Percentiles rank a stretch among this genome's conserved stretches.
Conservation (phyloP, 805 yeast species). For the Cyberlindnera xishuangbannaensis region DNA sequence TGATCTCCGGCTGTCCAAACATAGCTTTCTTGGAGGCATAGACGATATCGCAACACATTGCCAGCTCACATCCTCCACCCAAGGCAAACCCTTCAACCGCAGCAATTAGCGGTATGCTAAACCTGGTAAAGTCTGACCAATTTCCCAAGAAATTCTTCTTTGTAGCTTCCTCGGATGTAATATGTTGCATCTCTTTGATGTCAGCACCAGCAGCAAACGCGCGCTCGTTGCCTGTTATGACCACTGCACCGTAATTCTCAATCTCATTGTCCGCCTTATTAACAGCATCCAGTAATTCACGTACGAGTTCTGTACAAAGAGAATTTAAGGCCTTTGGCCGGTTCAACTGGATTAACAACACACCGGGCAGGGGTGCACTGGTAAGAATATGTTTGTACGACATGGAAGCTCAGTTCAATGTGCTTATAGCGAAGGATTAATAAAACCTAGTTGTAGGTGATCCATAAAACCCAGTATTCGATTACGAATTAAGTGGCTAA, state of each 20-base stretch:
- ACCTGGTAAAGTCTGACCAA: constrained; percentile 34
- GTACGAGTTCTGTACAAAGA: constrained; percentile 14
- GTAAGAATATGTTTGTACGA: constrained; percentile 4
- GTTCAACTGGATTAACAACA: constrained; percentile 21
- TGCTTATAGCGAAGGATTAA: too few species aligned
- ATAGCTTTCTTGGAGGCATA: constrained; percentile 43
- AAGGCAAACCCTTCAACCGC: constrained; percentile 52
- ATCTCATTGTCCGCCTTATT: constrained; percentile 15
- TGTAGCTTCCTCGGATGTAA: constrained; percentile 31
- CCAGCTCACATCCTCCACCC: constrained; percentile 54
- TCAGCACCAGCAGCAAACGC: constrained; percentile 55
- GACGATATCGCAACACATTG: constrained; percentile 45
- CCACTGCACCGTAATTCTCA: constrained; percentile 40
- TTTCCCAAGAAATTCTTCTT: constrained; percentile 31
- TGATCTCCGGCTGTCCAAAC: constrained; percentile 53
- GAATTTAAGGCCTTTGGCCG: constrained; percentile 26
- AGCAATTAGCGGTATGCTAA: constrained; percentile 45
- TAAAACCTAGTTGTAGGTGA: too few species aligned
- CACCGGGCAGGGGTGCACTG: constrained; percentile 22
- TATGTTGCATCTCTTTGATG: constrained; percentile 43
- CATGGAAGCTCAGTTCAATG: too few species aligned
- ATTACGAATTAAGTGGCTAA: too few species aligned
- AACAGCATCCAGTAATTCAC: constrained; percentile 20
- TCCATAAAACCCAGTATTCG: too few species aligned
- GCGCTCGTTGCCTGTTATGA: constrained; percentile 38